phyloP scores from a whole-genome alignment of 2,329 filamentous ascomycete genomes.

The Seiridium unicorne region DNA sequence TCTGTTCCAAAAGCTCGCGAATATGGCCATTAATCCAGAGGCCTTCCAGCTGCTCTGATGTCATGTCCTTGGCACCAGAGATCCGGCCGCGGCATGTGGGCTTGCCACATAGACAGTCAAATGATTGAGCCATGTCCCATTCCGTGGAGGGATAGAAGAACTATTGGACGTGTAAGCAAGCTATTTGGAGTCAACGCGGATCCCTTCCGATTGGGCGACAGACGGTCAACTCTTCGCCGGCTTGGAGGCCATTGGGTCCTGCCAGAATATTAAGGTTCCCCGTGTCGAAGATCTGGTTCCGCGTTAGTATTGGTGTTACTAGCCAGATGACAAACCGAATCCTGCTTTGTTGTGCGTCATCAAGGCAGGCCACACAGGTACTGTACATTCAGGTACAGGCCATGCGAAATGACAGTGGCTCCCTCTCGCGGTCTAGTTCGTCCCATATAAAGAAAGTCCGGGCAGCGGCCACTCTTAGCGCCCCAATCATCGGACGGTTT shows the following conservation, averaged over 20 bases:
- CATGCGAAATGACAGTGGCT: too few species aligned
- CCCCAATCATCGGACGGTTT: too few species aligned
- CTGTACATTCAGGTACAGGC: too few species aligned
- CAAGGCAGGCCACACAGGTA: too few species aligned
- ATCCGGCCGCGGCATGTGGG: conserved; percentile 60
- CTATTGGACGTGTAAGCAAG: conserved; percentile 21
- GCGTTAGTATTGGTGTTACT: background rate
- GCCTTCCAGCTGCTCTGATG: conserved; percentile 48
- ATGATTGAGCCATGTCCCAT: conserved; percentile 72
- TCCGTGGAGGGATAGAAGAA: conserved; percentile 78
- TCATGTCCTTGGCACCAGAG: conserved; percentile 61
- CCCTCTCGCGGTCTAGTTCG: too few species aligned
- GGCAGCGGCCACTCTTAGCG: background rate
- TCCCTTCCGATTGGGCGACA: conserved; percentile 10
- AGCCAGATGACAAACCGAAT: background rate
- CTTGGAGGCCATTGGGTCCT: conserved; percentile 51
- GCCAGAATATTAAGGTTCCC: conserved; percentile 55
- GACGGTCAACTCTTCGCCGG: conserved; percentile 59
- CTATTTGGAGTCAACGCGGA: background rate
- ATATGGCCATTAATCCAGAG: conserved; percentile 65
- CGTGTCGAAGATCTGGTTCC: conserved; percentile 57
- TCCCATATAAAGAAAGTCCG: background rate
- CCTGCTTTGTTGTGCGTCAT: background rate
- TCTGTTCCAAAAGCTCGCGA: conserved; percentile 49
- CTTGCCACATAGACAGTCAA: conserved; percentile 62